phyloP scores from a whole-genome alignment of 1,139 yeast genomes.

The Candida sojae region DNA sequence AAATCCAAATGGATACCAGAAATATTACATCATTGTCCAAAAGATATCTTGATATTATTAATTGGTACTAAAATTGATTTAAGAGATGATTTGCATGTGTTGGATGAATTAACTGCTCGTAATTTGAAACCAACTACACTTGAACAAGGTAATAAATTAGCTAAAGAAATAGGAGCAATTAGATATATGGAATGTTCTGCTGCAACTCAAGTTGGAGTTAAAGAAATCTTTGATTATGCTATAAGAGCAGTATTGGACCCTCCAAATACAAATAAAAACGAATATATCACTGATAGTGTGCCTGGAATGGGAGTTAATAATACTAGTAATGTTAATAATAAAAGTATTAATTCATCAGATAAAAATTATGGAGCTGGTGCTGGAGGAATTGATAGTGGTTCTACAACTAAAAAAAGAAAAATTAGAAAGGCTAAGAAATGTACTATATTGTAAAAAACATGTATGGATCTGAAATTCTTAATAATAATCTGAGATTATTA shows the following conservation, averaged over 20 bases:
- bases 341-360: neutral
- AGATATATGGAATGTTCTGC: conserved; percentile 89
- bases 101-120: conserved; percentile 68
- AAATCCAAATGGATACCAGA: conserved; percentile 99
- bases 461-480: too few relatives aligned
- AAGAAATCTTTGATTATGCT: conserved; percentile 80
- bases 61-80: conserved; percentile 89
- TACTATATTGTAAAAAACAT: conserved; percentile 38
- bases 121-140: conserved; percentile 62
- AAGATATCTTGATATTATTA: conserved; percentile 69
- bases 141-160: conserved; percentile 67
- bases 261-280: conserved; percentile 26
- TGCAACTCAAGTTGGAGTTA: conserved; percentile 85
- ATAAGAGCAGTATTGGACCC: conserved; percentile 70
- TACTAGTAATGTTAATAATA: neutral
- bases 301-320: conserved; percentile 6
- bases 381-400: conserved; percentile 1
- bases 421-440: conserved; percentile 51
- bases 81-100: conserved; percentile 75
- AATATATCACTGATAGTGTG: conserved; percentile 7
- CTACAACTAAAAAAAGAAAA: conserved; percentile 26
- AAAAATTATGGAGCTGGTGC: conserved; percentile 2
- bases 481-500: conserved; percentile 2
- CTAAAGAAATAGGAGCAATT: conserved; percentile 72
- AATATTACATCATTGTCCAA: conserved; percentile 95